Base-by-base conservation (phyloP, 208 protist species). In the Trypanosoma cruzi region DNA sequence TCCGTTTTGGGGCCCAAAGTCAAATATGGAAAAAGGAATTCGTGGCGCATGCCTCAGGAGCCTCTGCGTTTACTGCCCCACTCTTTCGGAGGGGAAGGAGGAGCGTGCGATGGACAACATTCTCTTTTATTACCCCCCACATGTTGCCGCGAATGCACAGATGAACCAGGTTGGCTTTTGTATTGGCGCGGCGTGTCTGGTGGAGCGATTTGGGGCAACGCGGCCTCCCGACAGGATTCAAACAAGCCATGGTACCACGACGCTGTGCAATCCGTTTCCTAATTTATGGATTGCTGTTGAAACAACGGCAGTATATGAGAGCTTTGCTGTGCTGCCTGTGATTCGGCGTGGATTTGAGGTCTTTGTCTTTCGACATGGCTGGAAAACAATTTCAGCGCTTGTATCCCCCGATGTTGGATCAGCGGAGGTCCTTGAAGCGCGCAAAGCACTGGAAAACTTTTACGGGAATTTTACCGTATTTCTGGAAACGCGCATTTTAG, bases 111-210 rank as follows among this genome's bases (percentile, higher is more conserved):
- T 76, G 54, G 85, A 94, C 60, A 90, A 88, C 58, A 81, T 90
- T 48, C 72, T 94, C 48, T 92, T 79, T 68, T 92, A 84, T 69
- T 79, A 82, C 52, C 84, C 89, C 20, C 5, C 36, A 0, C 59
- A 76, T 56, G 67, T 77, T 28, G 34, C 57, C 32, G 6, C 58
- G 7, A 85, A 85, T 60, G 32, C n/a, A 22, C 75, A 89, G 63
- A 83, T 91, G 73, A 90, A 88, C 50, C 82, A 85, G 1, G 80
- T 92, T 49, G 89, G 89, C 37, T 89, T 92, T 56, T 89, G 82
- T 60, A 90, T 90, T 24, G 85, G 81, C 18, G 63, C 80, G 32
- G 68, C 66, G 20, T 86, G 71, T 28, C 52, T 92, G 14, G 64
- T 56, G 29, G 66, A 68, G 56, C 56, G 77, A 24, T 77, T 92